phyloP scores from a whole-genome alignment of 257 asterid genomes.

The Avicennia marina region DNA sequence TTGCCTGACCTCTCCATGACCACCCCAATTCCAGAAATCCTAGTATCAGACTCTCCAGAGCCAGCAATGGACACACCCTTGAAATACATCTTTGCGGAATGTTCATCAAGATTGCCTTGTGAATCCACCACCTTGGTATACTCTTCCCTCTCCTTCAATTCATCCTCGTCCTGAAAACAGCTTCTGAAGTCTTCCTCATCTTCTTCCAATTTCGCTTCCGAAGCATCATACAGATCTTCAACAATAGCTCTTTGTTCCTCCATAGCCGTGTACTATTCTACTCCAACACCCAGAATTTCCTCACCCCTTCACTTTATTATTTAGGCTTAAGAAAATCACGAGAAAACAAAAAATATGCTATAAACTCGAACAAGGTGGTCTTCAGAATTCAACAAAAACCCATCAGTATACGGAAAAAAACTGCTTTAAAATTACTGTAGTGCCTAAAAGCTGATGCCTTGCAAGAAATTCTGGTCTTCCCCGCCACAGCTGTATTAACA shows the following conservation, averaged over 20 bases:
- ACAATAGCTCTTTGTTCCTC: slow-evolving; percentile 29
- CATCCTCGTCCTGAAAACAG: slow-evolving; percentile 77
- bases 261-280: slow-evolving; percentile 19
- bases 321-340: too few species aligned
- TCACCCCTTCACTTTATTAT: too few species aligned
- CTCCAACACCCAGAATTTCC: slow-evolving; percentile 12
- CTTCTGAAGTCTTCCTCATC: slow-evolving; percentile 94
- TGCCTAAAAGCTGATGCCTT: too few species aligned
- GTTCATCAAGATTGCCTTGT: slow-evolving; percentile 37
- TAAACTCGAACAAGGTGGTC: too few species aligned
- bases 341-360: background rate
- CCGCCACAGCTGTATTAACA: too few species aligned
- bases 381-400: too few species aligned
- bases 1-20: slow-evolving; percentile 48
- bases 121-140: slow-evolving; percentile 16
- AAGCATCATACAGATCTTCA: slow-evolving; percentile 20
- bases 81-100: slow-evolving; percentile 55
- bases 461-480: too few species aligned
- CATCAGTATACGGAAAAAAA: too few species aligned
- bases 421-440: too few species aligned
- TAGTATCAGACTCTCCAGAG: slow-evolving; percentile 62
- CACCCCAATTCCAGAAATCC: slow-evolving; percentile 90
- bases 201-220: slow-evolving; percentile 42
- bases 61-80: slow-evolving; percentile 71
- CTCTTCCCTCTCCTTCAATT: slow-evolving; percentile 39